phyloP scores from a whole-genome alignment of 208 protist genomes.

The Porcisia deanei region DNA sequence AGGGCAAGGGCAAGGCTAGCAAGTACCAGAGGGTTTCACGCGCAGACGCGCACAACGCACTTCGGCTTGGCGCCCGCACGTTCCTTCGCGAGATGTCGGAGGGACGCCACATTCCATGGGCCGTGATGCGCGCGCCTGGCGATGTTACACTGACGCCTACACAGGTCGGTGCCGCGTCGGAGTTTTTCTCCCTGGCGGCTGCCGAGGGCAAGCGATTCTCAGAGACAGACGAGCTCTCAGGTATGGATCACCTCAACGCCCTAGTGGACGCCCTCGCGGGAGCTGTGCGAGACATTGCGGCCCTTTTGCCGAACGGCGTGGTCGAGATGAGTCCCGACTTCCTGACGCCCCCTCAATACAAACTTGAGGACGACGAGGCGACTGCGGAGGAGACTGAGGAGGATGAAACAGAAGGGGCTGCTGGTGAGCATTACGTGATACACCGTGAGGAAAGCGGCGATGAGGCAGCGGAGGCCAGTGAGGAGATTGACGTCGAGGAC shows the following conservation, averaged over 20 bases:
- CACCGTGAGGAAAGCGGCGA: conserved; percentile 25
- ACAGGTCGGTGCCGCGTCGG: conserved; percentile 52
- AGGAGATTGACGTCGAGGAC: conserved; percentile 33
- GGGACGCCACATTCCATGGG: conserved; percentile 79
- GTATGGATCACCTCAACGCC: conserved; percentile 46
- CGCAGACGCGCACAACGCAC: conserved; percentile 65
- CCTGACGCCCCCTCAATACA: conserved; percentile 75
- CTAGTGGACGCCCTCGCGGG: conserved; percentile 50
- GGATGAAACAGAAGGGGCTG: conserved; percentile 19
- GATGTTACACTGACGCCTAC: conserved; percentile 48
- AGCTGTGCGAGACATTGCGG: conserved; percentile 59
- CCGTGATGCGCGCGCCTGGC: conserved; percentile 71
- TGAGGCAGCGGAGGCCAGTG: conserved; percentile 24
- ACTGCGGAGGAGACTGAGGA: conserved; percentile 29
- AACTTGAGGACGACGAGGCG: conserved; percentile 40
- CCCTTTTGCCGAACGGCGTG: conserved; percentile 80
- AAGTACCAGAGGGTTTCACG: conserved; percentile 45
- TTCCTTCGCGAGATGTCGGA: conserved; percentile 85
- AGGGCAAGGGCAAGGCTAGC: conserved; percentile 32
- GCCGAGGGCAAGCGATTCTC: conserved; percentile 50
- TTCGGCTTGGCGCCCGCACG: conserved; percentile 75
- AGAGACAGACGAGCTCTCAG: conserved; percentile 29
- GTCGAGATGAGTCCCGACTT: conserved; percentile 80
- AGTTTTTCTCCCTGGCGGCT: conserved; percentile 60
- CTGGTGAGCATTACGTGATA: conserved; percentile 24